A percentile compares a stretch with the other conserved stretches of the same genome.
phyloP scores from a whole-genome alignment of 306 rosid genomes.

The Argentina anserina region DNA sequence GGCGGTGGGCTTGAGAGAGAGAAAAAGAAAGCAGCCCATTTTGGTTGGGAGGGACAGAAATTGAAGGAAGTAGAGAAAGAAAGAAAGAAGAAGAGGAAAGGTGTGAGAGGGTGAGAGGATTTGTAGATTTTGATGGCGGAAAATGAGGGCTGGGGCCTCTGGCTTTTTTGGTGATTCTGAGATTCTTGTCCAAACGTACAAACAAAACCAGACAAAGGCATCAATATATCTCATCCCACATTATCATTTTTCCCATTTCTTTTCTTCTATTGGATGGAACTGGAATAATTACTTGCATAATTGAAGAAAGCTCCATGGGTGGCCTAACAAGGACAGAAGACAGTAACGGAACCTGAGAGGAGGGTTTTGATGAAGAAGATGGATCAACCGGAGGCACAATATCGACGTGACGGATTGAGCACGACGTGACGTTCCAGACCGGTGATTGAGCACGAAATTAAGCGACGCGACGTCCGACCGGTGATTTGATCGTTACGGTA shows the following conservation, averaged over 20 bases:
- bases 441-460: not conserved
- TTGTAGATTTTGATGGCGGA: slow-evolving; percentile 16
- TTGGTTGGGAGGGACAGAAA: not conserved
- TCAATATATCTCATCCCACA: not conserved
- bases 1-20: slow-evolving; percentile 6
- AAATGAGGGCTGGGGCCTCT: not conserved
- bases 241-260: not conserved
- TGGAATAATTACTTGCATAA: not conserved
- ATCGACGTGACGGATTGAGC: too few species aligned
- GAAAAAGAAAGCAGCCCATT: not conserved
- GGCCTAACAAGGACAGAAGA: not conserved
- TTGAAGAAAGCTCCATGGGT: not conserved
- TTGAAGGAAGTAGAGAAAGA: not conserved
- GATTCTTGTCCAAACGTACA: slow-evolving; percentile 12
- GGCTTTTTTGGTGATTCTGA: not conserved
- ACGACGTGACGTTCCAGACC: not conserved
- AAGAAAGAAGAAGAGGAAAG: not conserved
- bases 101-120: slow-evolving; percentile 4
- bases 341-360: not conserved
- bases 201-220: slow-evolving; percentile 6
- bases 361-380: not conserved
- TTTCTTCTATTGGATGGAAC: too few species aligned
- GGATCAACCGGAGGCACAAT: too few species aligned
- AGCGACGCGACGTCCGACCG: not conserved
- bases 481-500: not conserved